These are phyloP conservation scores for Ophiostoma piceae DNA, from an alignment of 2,329 filamentous ascomycete species.

Conservation along the genomic window DNA sequence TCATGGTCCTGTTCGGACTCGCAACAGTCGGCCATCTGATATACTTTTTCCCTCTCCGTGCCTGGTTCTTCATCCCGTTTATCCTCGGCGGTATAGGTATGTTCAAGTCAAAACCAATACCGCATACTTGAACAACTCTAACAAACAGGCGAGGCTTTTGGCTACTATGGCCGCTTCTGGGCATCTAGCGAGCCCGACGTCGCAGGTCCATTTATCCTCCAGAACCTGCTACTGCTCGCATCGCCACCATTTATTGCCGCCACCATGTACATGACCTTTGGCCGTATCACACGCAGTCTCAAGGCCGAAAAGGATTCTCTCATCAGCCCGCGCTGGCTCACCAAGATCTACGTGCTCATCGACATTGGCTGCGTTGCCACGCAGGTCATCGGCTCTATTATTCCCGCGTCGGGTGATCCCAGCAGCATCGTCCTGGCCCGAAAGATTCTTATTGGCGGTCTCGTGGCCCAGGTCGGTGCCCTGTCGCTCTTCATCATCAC, in stretches of 20 bases:
- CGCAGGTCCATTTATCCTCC: neutral
- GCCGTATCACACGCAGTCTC: neutral
- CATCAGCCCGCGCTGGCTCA: neutral
- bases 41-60: neutral
- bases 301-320: neutral
- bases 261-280: neutral
- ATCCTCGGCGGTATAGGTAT: neutral
- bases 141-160: neutral
- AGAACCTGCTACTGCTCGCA: neutral
- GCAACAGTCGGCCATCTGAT: neutral
- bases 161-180: neutral
- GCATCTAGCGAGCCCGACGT: neutral
- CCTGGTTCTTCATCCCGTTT: neutral
- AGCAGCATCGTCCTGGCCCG: neutral
- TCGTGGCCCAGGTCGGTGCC: neutral
- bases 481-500: neutral
- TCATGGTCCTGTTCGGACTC: neutral
- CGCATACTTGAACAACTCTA: neutral
- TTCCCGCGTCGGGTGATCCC: neutral
- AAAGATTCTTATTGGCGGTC: neutral
- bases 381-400: neutral
- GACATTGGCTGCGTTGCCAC: neutral
- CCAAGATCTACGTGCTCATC: slow-evolving; percentile 7
- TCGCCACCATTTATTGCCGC: neutral
- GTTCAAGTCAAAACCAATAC: neutral